Evolutionary conservation across 2,329 filamentous ascomycete genomes (phyloP).

Genomic region (Truncatella angustata): DNA sequence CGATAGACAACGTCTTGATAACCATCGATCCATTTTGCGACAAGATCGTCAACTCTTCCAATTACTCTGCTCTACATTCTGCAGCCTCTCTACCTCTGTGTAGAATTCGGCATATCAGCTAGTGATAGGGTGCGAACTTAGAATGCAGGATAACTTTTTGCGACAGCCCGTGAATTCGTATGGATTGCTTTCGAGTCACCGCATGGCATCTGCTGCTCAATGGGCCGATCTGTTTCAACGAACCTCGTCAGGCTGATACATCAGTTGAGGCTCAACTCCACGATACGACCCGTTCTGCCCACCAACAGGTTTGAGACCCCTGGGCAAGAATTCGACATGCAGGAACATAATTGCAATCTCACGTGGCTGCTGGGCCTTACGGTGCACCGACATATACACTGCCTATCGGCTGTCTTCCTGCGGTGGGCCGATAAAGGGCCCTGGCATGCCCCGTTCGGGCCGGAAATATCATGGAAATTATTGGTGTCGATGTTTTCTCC

Average conservation of each 20-base stretch:
- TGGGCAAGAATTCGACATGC: background rate
- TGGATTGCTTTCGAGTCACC: too few species aligned
- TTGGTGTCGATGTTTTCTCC: background rate
- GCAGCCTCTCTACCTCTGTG: too few species aligned
- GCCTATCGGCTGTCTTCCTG: background rate
- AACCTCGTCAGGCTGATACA: too few species aligned
- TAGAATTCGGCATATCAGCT: too few species aligned
- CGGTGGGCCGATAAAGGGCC: background rate
- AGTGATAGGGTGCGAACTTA: too few species aligned
- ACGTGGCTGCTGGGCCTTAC: background rate
- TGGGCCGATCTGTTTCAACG: too few species aligned
- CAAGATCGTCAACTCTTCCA: background rate
- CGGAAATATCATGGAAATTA: conserved; percentile 4
- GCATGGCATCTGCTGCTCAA: too few species aligned
- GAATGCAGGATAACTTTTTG: too few species aligned
- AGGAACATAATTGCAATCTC: background rate
- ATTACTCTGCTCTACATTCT: too few species aligned
- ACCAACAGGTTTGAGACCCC: background rate
- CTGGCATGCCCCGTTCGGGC: background rate
- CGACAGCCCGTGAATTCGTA: too few species aligned
- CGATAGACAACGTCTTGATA: background rate
- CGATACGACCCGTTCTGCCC: background rate
- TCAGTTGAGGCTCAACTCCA: background rate
- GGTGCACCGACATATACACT: background rate
- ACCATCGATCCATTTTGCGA: background rate